These are phyloP conservation scores for Fraxinus pennsylvanica DNA, from an alignment of 257 asterid species.

Conservation along the genomic window DNA sequence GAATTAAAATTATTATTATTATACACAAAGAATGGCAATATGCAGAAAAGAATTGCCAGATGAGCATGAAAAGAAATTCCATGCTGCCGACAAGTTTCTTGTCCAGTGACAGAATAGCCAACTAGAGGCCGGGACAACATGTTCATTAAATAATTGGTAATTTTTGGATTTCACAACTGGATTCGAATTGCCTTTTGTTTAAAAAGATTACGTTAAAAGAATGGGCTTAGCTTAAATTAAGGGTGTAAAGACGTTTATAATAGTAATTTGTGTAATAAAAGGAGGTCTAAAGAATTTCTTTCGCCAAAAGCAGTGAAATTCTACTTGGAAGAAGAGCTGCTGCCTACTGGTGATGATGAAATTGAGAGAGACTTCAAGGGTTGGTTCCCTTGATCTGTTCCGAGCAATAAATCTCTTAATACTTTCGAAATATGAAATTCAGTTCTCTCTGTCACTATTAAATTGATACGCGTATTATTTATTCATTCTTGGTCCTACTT, in stretches of 20 bases:
- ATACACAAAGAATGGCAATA: conserved; percentile 22
- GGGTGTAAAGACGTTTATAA: conserved; percentile 9
- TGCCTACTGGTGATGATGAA: background rate
- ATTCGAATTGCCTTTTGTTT: conserved; percentile 16
- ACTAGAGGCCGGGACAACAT: conserved; percentile 40
- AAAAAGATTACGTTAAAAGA: background rate
- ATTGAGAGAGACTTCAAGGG: too few relatives aligned
- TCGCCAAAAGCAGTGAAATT: background rate
- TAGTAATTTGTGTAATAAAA: conserved; percentile 10
- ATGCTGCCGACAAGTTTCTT: conserved; percentile 36
- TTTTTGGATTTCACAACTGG: conserved; percentile 40
- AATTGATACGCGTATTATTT: too few relatives aligned
- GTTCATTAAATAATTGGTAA: conserved; percentile 11
- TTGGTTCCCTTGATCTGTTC: too few relatives aligned
- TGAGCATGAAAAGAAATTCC: conserved; percentile 22
- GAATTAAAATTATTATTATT: background rate
- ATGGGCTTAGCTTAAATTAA: background rate
- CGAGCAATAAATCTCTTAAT: too few relatives aligned
- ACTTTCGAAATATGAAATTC: too few relatives aligned
- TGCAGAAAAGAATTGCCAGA: conserved; percentile 23
- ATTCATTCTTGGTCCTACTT: too few relatives aligned
- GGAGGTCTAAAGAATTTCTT: background rate
- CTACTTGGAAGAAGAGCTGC: background rate
- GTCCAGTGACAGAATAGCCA: background rate
- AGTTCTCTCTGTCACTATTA: too few relatives aligned